Percentiles rank a stretch among this genome's conserved stretches.
Evolutionary conservation across 768 basidiomycete genomes (phyloP).

Genomic region (Mycena leptocephala): DNA sequence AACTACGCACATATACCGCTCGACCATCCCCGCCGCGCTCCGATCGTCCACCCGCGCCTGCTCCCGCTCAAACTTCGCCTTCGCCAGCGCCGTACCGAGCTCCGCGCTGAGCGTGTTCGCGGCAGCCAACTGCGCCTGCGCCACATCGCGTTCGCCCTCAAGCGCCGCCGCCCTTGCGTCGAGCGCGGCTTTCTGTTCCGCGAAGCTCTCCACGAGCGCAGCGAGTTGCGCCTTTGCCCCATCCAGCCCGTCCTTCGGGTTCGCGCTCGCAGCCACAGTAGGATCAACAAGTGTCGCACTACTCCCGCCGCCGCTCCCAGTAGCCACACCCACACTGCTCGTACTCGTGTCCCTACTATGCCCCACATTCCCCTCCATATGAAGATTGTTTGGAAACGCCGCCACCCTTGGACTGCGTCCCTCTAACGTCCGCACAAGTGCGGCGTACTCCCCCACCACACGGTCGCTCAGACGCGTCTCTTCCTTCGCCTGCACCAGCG

Average conservation of each 20-base stretch:
- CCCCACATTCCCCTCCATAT: not conserved
- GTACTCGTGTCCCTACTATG: not conserved
- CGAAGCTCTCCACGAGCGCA: constrained; percentile 63
- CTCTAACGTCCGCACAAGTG: constrained; percentile 79
- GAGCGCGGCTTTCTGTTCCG: constrained; percentile 62
- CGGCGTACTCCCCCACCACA: constrained; percentile 82
- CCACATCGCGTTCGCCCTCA: constrained; percentile 60
- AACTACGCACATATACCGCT: constrained; percentile 82
- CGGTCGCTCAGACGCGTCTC: constrained; percentile 75
- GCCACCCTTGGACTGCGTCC: constrained; percentile 51
- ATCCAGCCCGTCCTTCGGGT: not conserved
- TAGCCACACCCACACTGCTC: not conserved
- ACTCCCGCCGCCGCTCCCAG: not conserved
- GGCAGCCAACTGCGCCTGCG: constrained; percentile 61
- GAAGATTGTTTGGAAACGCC: not conserved
- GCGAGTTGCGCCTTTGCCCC: not conserved
- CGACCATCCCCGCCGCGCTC: constrained; percentile 88
- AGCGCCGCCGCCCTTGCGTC: constrained; percentile 60
- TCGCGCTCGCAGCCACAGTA: not conserved
- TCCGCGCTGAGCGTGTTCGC: constrained; percentile 61
- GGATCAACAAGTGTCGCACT: constrained; percentile 23
- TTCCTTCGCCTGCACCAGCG: constrained; percentile 67
- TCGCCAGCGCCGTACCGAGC: constrained; percentile 63
- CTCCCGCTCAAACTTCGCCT: constrained; percentile 67
- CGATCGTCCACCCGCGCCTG: constrained; percentile 74